Conservation (phyloP, 2,329 filamentous ascomycete genomes). For the Gaeumannomyces tritici region DNA sequence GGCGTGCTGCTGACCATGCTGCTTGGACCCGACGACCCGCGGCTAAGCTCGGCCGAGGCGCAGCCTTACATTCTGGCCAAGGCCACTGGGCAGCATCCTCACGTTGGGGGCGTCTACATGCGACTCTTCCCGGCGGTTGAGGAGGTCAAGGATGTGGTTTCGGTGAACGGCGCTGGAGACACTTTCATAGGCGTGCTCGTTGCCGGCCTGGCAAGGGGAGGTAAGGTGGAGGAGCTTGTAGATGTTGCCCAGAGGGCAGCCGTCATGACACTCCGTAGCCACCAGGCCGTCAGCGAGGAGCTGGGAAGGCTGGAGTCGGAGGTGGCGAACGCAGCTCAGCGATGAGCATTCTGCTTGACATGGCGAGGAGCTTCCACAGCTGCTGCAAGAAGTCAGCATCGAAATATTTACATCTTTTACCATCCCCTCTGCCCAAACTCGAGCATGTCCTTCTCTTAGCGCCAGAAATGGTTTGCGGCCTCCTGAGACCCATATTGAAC, state of each 20-base stretch:
- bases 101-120: conserved; percentile 76
- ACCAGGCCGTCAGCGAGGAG: conserved; percentile 50
- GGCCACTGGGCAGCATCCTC: conserved; percentile 37
- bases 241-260: conserved; percentile 74
- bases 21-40: conserved; percentile 55
- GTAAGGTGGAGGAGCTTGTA: conserved; percentile 52
- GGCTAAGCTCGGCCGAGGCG: conserved; percentile 51
- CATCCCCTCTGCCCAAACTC: not conserved
- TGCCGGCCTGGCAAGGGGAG: conserved; percentile 61
- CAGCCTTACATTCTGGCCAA: conserved; percentile 65
- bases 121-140: conserved; percentile 57
- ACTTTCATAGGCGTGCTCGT: conserved; percentile 81
- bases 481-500: no score
- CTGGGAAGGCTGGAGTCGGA: conserved; percentile 13
- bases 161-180: conserved; percentile 91
- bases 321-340: conserved; percentile 10
- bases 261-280: conserved; percentile 65
- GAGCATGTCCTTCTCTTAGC: not conserved
- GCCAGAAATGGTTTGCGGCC: not conserved
- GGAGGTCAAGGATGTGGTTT: conserved; percentile 62
- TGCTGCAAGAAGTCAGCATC: not conserved
- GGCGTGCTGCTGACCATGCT: conserved; percentile 71
- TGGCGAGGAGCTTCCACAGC: not conserved
- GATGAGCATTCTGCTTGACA: not conserved
- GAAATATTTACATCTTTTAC: not conserved